Evolutionary conservation across 2,329 filamentous ascomycete species (phyloP).

Genomic region (Pseudogymnoascus sp.): DNA sequence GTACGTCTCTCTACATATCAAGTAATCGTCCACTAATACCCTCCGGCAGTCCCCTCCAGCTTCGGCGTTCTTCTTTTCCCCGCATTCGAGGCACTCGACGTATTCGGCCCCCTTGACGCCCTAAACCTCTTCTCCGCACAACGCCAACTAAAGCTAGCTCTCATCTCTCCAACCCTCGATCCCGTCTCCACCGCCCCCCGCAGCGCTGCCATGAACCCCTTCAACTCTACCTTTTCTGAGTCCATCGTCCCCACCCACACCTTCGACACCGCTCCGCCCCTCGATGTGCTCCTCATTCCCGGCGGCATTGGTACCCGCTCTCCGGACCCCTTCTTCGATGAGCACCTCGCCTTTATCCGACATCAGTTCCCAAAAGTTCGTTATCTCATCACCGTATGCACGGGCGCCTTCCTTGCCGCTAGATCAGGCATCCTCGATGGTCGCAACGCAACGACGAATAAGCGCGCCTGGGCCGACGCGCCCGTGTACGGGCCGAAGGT

Average conservation of each 20-base stretch:
- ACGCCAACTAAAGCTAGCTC: conserved; percentile 20
- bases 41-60: not conserved
- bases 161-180: conserved; percentile 21
- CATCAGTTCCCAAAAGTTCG: conserved; percentile 20
- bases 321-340: conserved; percentile 23
- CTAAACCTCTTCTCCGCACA: conserved; percentile 22
- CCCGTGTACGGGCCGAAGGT: conserved; percentile 32
- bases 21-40: conserved; percentile 10
- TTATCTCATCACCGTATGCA: conserved; percentile 35
- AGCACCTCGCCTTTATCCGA: conserved; percentile 39
- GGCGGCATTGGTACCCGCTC: conserved; percentile 47
- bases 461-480: conserved; percentile 31
- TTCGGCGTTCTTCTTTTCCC: conserved; percentile 23
- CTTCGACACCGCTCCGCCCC: conserved; percentile 18
- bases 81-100: conserved; percentile 25
- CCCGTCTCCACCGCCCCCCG: conserved; percentile 20
- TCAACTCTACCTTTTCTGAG: conserved; percentile 18
- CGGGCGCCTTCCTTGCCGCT: conserved; percentile 41
- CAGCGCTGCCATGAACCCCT: conserved; percentile 3
- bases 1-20: conserved; percentile 14
- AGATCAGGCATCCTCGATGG: conserved; percentile 43
- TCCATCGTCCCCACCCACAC: conserved; percentile 20
- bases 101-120: conserved; percentile 27
- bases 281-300: conserved; percentile 59
- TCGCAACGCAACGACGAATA: conserved; percentile 46